These are phyloP conservation scores for Apiotrichum mycotoxinovorans DNA, from an alignment of 1,284 basidiomycete species.

Conservation along the genomic window DNA sequence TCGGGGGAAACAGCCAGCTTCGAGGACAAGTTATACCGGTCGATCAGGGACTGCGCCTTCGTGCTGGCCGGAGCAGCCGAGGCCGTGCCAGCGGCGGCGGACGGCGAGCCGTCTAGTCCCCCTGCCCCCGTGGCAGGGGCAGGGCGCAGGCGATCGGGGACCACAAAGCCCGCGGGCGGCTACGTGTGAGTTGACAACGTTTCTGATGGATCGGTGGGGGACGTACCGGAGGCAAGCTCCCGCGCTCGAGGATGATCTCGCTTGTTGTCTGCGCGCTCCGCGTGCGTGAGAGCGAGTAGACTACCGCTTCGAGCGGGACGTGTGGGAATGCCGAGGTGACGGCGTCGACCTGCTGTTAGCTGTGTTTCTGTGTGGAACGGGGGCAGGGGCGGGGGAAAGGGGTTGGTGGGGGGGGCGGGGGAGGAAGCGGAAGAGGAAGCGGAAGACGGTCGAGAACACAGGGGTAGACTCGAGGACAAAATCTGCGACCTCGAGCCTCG, in stretches of 20 bases:
- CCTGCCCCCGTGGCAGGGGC: neutral
- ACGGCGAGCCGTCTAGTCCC: neutral
- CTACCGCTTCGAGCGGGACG: slow-evolving; percentile 41
- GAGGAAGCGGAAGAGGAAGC: too few species aligned
- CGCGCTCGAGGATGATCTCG: slow-evolving; percentile 47
- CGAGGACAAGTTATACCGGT: slow-evolving; percentile 34
- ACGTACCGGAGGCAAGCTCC: slow-evolving; percentile 42
- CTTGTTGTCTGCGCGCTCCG: slow-evolving; percentile 45
- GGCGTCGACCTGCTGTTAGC: slow-evolving; percentile 39
- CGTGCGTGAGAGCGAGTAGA: slow-evolving; percentile 47
- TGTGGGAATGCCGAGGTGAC: slow-evolving; percentile 49
- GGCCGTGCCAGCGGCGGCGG: neutral
- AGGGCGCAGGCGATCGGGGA: slow-evolving; percentile 18
- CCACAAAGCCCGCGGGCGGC: slow-evolving; percentile 15
- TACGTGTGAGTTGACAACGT: too few species aligned
- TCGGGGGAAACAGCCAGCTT: slow-evolving; percentile 22
- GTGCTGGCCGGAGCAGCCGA: slow-evolving; percentile 9
- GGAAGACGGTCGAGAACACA: too few species aligned
- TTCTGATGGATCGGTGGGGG: too few species aligned
- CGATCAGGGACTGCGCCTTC: slow-evolving; percentile 32
- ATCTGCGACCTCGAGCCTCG: too few species aligned
- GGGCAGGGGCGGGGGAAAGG: too few species aligned
- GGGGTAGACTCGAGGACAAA: too few species aligned
- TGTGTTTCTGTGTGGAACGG: neutral
- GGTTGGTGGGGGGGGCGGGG: too few species aligned